Evolutionary conservation across 2,329 filamentous ascomycete species (phyloP).

Genomic region (Claviceps digitariae): DNA sequence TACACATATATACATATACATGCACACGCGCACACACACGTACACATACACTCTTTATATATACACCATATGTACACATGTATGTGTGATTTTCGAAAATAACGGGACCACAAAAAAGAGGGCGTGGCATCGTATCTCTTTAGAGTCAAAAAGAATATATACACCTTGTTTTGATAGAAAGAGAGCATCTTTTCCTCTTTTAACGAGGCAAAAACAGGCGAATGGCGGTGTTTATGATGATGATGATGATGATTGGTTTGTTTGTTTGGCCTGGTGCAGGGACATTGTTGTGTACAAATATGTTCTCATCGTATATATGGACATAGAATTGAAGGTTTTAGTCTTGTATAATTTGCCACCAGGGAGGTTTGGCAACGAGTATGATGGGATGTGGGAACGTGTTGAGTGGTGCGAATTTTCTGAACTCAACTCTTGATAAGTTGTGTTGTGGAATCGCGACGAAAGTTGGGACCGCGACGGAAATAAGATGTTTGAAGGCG

Average conservation of each 20-base stretch:
- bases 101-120: background rate
- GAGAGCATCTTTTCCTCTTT: background rate
- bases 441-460: no score
- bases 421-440: no score
- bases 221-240: background rate
- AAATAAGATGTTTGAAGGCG: no score
- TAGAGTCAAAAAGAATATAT: no score
- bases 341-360: no score
- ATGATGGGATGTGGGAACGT: no score
- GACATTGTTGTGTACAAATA: background rate
- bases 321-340: background rate
- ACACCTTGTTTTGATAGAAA: background rate
- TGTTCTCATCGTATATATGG: background rate
- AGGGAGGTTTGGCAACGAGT: no score
- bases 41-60: background rate
- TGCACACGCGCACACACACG: background rate
- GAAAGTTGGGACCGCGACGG: no score
- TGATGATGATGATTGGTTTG: background rate
- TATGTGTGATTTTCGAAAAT: background rate
- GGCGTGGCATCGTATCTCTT: no score
- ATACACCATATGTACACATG: background rate
- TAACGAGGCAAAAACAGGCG: background rate
- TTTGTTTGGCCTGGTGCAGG: background rate
- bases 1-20: background rate
- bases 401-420: no score